Evolutionary conservation across 2,329 filamentous ascomycete genomes (phyloP), one percentile per base, ranked within the genome.

Genomic region (Venturia pyrina): DNA sequence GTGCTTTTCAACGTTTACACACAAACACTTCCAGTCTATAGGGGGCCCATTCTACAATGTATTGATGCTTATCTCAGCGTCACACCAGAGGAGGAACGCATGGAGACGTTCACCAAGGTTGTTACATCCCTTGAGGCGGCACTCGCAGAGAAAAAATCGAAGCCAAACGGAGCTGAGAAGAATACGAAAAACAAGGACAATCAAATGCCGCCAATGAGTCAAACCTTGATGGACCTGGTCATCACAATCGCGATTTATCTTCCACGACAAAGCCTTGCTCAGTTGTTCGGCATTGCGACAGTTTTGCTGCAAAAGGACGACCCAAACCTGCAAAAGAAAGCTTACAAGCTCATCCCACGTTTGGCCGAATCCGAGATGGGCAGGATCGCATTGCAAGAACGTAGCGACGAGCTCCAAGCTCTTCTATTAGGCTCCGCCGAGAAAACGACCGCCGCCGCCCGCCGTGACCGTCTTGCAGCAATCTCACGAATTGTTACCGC

Each of bases 1-100:
- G 93, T 98, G 0, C 81, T 99, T n/a, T 98, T 99, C 82, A 99
- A 99, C 74, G 93, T 99, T 57, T 99, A 99, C 79, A 96, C 90
- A 69, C 90, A 97, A 76, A 99, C 95, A 0, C 82, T 99, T 34
- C 93, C 95, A 2, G 91, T 97, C 73, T 95, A 91, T 72, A 85
- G 95, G 70, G 93, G 91, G 0, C 91, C 90, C 24, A 95, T 99
- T 65, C 81, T 99, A 43, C 90, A 93, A 75, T 96, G 93, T 68
- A 95, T 98, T 79, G 97, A 98, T 77, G 87, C 91, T 5, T 98
- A 93, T 77, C 80, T 99, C 66, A 96, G 93, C 79, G 90, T 98
- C 71, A 91, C 91, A 0, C 89, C 91, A 0, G 83, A 84, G 70
- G 78, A 80, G 69, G 93, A 97, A 75, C 82, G 98, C 24, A 89